A percentile compares a stretch with the other conserved stretches of the same genome.
These are phyloP conservation scores for Entelexis paramagnoliae DNA, from an alignment of 1,139 yeast species.

Conservation along the genomic window DNA sequence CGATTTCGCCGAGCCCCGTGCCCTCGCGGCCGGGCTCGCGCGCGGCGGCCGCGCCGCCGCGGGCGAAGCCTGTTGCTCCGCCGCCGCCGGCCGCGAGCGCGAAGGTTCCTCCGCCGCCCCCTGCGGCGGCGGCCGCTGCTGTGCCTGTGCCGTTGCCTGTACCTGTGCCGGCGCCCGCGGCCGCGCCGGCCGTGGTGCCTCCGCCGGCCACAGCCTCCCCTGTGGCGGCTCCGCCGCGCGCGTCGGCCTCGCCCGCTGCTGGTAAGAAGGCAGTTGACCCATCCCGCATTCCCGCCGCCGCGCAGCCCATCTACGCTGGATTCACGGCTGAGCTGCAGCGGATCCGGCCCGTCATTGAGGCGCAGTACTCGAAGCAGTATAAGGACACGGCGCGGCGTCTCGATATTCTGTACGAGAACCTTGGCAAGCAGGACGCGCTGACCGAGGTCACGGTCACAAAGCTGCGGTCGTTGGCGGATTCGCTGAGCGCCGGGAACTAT, in stretches of 20 bases:
- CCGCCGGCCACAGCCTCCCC: constrained; percentile 20
- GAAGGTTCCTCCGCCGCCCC: constrained; percentile 14
- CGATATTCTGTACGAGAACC: constrained; percentile 63
- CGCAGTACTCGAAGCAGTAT: constrained; percentile 60
- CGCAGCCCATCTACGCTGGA: constrained; percentile 48
- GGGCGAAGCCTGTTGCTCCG: constrained; percentile 25
- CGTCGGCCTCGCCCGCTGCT: constrained; percentile 23
- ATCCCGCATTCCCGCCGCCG: constrained; percentile 41
- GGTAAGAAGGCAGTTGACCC: background rate
- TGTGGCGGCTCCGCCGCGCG: constrained; percentile 22
- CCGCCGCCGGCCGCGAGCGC: constrained; percentile 31
- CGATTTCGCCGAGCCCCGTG: constrained; percentile 24
- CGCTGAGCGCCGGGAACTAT: constrained; percentile 48
- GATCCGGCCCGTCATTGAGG: constrained; percentile 68
- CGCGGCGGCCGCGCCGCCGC: constrained; percentile 16
- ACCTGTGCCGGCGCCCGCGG: constrained; percentile 19
- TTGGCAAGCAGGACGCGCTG: constrained; percentile 43
- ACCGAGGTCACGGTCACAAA: constrained; percentile 47
- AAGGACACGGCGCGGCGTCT: constrained; percentile 76
- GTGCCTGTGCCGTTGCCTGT: constrained; percentile 7
- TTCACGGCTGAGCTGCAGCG: constrained; percentile 47
- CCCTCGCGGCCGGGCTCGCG: constrained; percentile 19
- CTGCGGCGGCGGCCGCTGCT: background rate
- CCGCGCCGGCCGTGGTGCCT: constrained; percentile 17
- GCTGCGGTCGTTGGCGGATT: constrained; percentile 43